A percentile compares a stretch with the other conserved stretches of the same genome.
phyloP scores from a whole-genome alignment of 75 land plant genomes.

The Cupressus sempervirens region DNA sequence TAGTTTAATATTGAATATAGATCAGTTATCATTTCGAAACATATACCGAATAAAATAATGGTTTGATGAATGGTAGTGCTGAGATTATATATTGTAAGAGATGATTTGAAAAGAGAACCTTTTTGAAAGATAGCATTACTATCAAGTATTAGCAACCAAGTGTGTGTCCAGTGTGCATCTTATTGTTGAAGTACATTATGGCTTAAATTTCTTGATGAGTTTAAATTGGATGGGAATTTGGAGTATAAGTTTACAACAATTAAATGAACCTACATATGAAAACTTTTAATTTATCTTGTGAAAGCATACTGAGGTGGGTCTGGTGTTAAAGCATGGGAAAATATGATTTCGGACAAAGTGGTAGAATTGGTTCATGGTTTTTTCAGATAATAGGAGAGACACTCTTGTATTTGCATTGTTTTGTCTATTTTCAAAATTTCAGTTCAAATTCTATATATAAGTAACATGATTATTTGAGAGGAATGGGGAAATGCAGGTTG shows the following conservation, averaged over 20 bases:
- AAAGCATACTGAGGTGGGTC: not conserved
- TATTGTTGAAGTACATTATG: not conserved
- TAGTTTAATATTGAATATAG: no score
- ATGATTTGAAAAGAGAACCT: not conserved
- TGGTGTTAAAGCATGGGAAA: not conserved
- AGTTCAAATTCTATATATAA: not conserved
- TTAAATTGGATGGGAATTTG: not conserved
- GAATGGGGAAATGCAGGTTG: slow-evolving; percentile 16
- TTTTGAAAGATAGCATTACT: not conserved
- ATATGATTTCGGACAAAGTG: not conserved
- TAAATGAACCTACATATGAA: not conserved
- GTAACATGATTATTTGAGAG: not conserved
- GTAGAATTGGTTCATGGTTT: not conserved
- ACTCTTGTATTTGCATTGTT: not conserved
- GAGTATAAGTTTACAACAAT: not conserved
- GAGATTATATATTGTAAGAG: no score
- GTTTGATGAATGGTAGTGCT: not conserved
- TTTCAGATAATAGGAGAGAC: not conserved
- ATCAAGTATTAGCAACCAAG: no score
- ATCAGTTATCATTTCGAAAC: no score
- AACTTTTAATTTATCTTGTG: not conserved
- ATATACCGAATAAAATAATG: not conserved
- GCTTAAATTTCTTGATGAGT: not conserved
- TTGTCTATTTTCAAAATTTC: not conserved
- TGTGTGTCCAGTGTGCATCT: not conserved